Base-by-base conservation (phyloP, 2,329 filamentous ascomycete genomes). In the Fusarium pseudograminearum region DNA sequence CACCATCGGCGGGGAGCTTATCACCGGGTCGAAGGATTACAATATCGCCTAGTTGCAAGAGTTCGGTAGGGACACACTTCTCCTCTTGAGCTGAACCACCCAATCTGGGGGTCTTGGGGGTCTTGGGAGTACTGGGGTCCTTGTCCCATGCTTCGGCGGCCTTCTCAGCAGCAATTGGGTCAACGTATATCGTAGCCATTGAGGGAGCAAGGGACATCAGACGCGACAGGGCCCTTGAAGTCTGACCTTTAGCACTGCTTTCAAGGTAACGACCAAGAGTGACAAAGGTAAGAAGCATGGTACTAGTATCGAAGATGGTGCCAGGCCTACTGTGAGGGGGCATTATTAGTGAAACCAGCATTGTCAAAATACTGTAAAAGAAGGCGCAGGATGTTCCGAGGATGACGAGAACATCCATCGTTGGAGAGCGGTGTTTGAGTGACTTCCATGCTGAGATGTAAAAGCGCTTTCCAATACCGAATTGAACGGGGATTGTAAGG, bases 271-370 rank as follows among this genome's bases (percentile, higher is more conserved):
- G 90, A 6, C 96, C 93, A 4, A 99, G 82, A 2, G 92, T 94
- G 78, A 98, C 93, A 78, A 99, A 98, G 0, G 94, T 97, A 78
- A 99, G 94, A 53, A 99, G 86, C 96, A 98, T 99, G 24, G 94
- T 97, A 80, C 94, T 98, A 2, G 96, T 99, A 77, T 99, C 96
- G 75, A 99, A 99, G 18, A 98, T 92, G 3, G 94, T 98, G 68
- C 89, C 90, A 1, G 96, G 96, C 48, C 93, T 88, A 4, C 86
- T 87, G 77, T 98, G 93, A 9, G 93, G 92, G 24, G 88, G 83
- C n/a, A 88, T 84, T 16, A 92, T 71, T 22, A 98, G 78, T 1
- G 94, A 97, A 18, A 98, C 89, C 7, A 91, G 57, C 93, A 99
- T 98, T 18, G 93, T 89, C 48, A 93, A 89, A 72, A 94, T 82